Evolutionary conservation across 345 rosid genomes (phyloP), one percentile per base, ranked within the genome.

Genomic region (Garcia nutans): DNA sequence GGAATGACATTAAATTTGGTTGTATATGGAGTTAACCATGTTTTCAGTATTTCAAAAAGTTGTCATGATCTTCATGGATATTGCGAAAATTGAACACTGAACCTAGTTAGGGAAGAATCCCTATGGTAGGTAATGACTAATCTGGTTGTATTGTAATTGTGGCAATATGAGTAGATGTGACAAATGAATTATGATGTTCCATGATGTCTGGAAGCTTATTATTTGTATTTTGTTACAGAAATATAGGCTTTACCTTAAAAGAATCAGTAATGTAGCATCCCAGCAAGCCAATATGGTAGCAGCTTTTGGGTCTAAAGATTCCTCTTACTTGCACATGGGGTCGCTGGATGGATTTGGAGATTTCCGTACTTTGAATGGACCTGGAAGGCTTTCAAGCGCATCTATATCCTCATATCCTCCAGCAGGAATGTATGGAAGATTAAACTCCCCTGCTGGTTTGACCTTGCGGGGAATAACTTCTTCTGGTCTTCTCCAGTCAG

Each of bases 221-320:
- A 52, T 70, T 42, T 71, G 1, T 68, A 31, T 65, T 72, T 42
- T 77, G 57, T 54, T 80, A 76, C 93, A 95, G 99, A 95, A 95
- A 77, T 95, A 86, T 74, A 89, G 98, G 85, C 89, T 91, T 16
- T 91, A 89, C 88, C 81, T 95, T 82, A 95, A 88, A 83, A 89
- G 87, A 80, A 72, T 89, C 67, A 86, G 88, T 60, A 67, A 33
- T 78, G 84, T 59, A 44, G 84, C 85, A 50, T 45, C 76, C 45
- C 93, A 90, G 76, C 90, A 87, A 77, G 88, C 83, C 15, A 88
- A 81, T 80, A 82, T 89, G 82, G 82, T 69, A 71, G 88, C 90
- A 73, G 82, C 83, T 71, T 89, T 81, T 42, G 93, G 93, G 55
- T 57, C 82, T 52, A 89, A 82, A 82, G 95, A 91, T 50, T 73